Percentiles rank a stretch among this genome's conserved stretches.
These are phyloP conservation scores for Saccharomycodes ludwigii DNA, from an alignment of 805 yeast genomes.

Conservation along the genomic window DNA sequence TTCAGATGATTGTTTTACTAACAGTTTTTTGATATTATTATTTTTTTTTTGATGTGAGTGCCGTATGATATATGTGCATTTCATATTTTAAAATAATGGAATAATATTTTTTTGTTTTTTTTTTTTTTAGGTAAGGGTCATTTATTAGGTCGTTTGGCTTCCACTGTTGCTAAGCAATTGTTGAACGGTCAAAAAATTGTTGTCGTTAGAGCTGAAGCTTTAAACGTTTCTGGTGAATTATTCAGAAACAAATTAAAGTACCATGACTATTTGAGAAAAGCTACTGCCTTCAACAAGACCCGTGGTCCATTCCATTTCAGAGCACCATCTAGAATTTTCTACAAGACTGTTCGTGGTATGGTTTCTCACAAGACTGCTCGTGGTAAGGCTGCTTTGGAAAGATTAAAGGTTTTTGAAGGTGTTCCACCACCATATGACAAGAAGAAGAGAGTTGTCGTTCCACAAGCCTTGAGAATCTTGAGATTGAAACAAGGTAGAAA, in stretches of 20 bases:
- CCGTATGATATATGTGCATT: neutral
- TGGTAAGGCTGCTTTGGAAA: slow-evolving; percentile 99
- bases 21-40: slow-evolving; percentile 1
- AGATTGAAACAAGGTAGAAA: slow-evolving; percentile 99
- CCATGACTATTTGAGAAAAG: slow-evolving; percentile 99
- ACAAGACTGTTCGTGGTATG: slow-evolving; percentile 99
- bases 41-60: neutral
- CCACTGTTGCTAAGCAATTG: slow-evolving; percentile 95
- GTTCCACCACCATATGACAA: slow-evolving; percentile 99
- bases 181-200: slow-evolving; percentile 97
- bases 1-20: slow-evolving; percentile 3
- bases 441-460: slow-evolving; percentile 99
- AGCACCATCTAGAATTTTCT: slow-evolving; percentile 99
- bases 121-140: slow-evolving; percentile 75
- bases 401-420: slow-evolving; percentile 99
- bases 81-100: neutral
- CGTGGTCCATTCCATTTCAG: slow-evolving; percentile 99
- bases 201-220: slow-evolving; percentile 93
- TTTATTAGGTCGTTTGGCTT: slow-evolving; percentile 98
- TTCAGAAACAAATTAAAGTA: slow-evolving; percentile 99
- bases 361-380: slow-evolving; percentile 99
- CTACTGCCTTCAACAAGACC: slow-evolving; percentile 96
- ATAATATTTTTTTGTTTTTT: slow-evolving; percentile 2
- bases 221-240: slow-evolving; percentile 99
- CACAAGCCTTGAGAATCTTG: slow-evolving; percentile 97